Conservation (phyloP, 78 protist genomes). For the Mastigamoeba balamuthi region DNA sequence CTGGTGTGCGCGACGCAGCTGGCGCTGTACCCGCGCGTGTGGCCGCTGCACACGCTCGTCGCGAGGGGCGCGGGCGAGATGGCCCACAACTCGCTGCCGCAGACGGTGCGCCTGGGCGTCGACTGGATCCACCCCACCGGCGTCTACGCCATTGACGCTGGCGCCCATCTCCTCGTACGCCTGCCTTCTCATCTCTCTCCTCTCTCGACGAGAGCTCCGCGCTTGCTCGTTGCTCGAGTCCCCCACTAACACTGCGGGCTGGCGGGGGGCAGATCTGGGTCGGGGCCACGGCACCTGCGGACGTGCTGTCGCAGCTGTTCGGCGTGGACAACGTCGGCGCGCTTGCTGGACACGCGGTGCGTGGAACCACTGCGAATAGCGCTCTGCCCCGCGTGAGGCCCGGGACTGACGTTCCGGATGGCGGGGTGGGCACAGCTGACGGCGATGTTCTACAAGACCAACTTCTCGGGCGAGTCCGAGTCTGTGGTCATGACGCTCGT, state of each 20-base stretch:
- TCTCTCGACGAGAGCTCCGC: conserved; percentile 14
- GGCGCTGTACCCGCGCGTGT: conserved; percentile 37
- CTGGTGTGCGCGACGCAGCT: conserved; percentile 17
- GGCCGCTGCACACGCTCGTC: conserved; percentile 23
- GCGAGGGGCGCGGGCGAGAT: not conserved
- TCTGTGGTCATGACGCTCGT: not conserved
- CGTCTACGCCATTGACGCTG: conserved; percentile 27
- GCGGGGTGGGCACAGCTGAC: not conserved
- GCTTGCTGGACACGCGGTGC: no score
- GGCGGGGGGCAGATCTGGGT: not conserved
- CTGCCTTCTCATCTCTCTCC: not conserved
- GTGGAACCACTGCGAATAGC: no score
- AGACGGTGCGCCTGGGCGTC: not conserved
- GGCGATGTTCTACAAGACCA: not conserved
- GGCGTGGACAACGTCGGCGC: no score
- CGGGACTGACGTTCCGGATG: not conserved
- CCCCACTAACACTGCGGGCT: no score
- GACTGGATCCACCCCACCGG: conserved; percentile 28
- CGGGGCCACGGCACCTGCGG: not conserved
- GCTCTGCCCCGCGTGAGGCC: not conserved
- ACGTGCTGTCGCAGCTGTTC: no score
- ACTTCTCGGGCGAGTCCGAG: not conserved
- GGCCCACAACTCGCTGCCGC: conserved; percentile 8
- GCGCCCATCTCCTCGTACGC: conserved; percentile 17
- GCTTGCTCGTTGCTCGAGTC: conserved; percentile 10